Evolutionary conservation across 192 early-diverging fungal genomes (phyloP).

Genomic region (Mycoemilia scoparia): DNA sequence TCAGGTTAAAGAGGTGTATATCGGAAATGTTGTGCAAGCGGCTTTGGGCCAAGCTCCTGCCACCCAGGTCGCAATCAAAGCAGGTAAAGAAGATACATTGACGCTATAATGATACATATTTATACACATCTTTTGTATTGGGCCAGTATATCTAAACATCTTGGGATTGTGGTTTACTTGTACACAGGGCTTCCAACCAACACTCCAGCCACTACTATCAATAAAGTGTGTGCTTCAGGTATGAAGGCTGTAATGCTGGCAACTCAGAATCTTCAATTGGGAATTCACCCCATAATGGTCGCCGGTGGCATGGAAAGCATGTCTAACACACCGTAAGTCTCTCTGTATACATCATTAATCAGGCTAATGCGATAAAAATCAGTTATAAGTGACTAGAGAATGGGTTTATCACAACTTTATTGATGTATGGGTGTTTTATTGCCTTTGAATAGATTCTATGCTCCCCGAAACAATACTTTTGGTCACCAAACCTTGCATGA

Average conservation of each 20-base stretch:
- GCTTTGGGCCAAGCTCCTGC: constrained; percentile 82
- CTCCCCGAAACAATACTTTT: constrained; percentile 44
- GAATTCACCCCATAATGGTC: constrained; percentile 62
- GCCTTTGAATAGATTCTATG: constrained; percentile 41
- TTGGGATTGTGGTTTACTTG: no score
- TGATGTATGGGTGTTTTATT: no score
- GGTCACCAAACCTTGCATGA: constrained; percentile 67
- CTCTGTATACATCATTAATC: no score
- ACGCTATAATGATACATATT: no score
- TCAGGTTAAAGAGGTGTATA: constrained; percentile 83
- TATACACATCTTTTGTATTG: no score
- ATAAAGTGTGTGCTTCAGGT: constrained; percentile 98
- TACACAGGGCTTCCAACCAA: constrained; percentile 47
- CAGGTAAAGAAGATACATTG: constrained; percentile 61
- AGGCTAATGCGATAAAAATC: no score
- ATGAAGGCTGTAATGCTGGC: constrained; percentile 93
- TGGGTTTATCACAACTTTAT: background rate
- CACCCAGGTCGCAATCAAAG: constrained; percentile 72
- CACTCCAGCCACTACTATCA: constrained; percentile 90
- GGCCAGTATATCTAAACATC: no score
- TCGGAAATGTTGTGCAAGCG: constrained; percentile 89
- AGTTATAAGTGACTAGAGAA: constrained; percentile 3
- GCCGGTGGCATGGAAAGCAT: constrained; percentile 96
- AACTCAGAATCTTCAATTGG: constrained; percentile 62
- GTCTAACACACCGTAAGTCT: constrained; percentile 84